Evolutionary conservation across 106 monocot genomes (phyloP).

Genomic region (Platanthera guangdongensis): DNA sequence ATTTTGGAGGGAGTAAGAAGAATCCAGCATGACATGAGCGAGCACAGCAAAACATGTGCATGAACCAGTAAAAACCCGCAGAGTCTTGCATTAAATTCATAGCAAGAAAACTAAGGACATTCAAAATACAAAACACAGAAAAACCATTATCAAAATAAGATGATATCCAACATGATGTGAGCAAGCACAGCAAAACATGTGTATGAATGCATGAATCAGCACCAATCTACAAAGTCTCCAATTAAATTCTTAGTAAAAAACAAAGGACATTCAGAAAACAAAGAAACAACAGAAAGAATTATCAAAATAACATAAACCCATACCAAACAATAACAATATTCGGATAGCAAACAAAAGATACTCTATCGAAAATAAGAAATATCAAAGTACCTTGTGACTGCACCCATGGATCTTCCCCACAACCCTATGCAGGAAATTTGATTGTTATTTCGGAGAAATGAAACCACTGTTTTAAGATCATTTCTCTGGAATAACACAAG

Average conservation of each 20-base stretch:
- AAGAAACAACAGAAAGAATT: not conserved
- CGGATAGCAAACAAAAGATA: not conserved
- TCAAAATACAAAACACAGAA: not conserved
- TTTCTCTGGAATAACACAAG: slow-evolving; percentile 49
- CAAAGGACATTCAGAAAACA: not conserved
- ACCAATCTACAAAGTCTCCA: not conserved
- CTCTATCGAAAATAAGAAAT: not conserved
- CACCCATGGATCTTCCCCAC: slow-evolving; percentile 99
- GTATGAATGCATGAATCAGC: not conserved
- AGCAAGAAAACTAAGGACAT: not conserved
- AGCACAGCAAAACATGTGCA: not conserved
- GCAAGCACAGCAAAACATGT: not conserved
- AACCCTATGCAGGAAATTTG: slow-evolving; percentile 86
- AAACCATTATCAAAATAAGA: not conserved
- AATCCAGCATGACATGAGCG: not conserved
- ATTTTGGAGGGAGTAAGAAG: too few species aligned
- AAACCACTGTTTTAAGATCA: slow-evolving; percentile 77
- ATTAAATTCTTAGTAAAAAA: not conserved
- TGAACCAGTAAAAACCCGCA: not conserved
- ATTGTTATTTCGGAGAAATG: slow-evolving; percentile 63
- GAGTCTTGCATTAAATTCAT: not conserved
- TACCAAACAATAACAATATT: not conserved
- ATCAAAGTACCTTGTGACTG: slow-evolving; percentile 75
- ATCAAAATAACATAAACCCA: not conserved
- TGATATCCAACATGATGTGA: not conserved